phyloP scores from a whole-genome alignment of 495 filamentous ascomycete species.

The Aspergillus mulundensis region DNA sequence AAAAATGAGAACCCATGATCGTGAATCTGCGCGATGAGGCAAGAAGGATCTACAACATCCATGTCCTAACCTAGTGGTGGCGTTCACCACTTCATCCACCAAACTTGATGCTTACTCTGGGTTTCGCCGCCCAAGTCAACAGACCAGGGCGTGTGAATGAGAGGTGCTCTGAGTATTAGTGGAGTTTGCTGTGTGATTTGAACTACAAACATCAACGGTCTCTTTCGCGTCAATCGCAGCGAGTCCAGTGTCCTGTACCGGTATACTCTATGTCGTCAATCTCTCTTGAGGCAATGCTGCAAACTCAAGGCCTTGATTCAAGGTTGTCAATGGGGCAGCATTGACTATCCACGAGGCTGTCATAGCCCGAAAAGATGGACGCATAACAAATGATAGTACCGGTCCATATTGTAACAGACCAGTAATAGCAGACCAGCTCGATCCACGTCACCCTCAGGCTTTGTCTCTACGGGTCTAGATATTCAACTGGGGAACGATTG shows the following conservation, averaged over 20 bases:
- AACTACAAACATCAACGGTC: conserved; percentile 20
- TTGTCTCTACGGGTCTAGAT: conserved; percentile 15
- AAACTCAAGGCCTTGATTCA: conserved; percentile 11
- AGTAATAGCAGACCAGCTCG: conserved; percentile 19
- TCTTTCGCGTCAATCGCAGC: conserved; percentile 18
- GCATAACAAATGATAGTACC: conserved; percentile 20
- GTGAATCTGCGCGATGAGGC: conserved; percentile 9
- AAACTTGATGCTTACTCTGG: conserved; percentile 17
- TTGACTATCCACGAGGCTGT: conserved; percentile 21
- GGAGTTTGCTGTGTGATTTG: conserved; percentile 17
- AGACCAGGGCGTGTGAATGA: conserved; percentile 17
- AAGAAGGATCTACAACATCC: not conserved
- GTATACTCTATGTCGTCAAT: not conserved
- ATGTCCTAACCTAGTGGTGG: conserved; percentile 1
- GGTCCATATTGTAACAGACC: conserved; percentile 25
- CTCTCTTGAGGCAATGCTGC: conserved; percentile 2
- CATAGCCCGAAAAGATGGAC: conserved; percentile 21
- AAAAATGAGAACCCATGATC: conserved; percentile 11
- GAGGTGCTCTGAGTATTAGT: too few relatives aligned
- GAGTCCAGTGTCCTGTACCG: conserved; percentile 15
- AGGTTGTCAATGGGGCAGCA: conserved; percentile 10
- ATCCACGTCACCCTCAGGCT: conserved; percentile 26
- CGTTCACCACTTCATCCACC: not conserved
- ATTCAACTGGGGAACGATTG: conserved; percentile 17
- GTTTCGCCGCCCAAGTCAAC: conserved; percentile 26